Percentiles rank a stretch among this genome's conserved stretches.
Conservation (phyloP, 352 stramenopile species). For the Aphanomyces cochlioides region DNA sequence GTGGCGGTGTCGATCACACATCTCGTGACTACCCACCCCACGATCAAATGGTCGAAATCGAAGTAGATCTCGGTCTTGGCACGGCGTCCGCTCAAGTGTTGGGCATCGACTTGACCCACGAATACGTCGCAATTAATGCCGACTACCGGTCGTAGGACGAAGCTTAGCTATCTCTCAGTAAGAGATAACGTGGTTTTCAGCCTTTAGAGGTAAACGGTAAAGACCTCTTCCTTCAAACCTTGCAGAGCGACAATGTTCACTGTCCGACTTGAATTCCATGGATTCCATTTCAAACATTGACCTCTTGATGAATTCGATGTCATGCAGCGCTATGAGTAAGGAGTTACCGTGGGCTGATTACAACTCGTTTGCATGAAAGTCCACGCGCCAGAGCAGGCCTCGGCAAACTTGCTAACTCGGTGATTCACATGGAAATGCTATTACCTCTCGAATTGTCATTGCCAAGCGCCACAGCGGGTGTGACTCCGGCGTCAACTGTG, state of each 20-base stretch:
- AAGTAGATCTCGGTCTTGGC: constrained; percentile 90
- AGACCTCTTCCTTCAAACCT: background rate
- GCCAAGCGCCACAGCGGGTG: no score
- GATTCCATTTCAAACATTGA: background rate
- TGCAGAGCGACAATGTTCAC: no score
- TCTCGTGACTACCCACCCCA: constrained; percentile 92
- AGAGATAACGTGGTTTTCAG: background rate
- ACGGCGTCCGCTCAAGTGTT: constrained; percentile 85
- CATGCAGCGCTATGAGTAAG: constrained; percentile 62
- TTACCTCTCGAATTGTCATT: no score
- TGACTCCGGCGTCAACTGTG: background rate
- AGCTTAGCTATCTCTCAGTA: no score
- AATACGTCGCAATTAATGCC: constrained; percentile 98
- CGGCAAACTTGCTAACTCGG: no score
- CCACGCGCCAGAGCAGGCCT: no score
- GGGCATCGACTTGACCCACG: constrained; percentile 96
- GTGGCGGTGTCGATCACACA: constrained; percentile 67
- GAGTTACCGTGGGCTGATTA: no score
- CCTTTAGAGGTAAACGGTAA: background rate
- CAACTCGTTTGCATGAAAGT: no score
- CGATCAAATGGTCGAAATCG: constrained; percentile 95
- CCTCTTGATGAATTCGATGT: constrained; percentile 33
- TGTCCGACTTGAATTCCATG: background rate
- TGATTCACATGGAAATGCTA: no score
- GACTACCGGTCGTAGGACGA: constrained; percentile 94